Evolutionary conservation across 129 eudicot species (phyloP).

Genomic region (Pseudognaphalium luteoalbum): DNA sequence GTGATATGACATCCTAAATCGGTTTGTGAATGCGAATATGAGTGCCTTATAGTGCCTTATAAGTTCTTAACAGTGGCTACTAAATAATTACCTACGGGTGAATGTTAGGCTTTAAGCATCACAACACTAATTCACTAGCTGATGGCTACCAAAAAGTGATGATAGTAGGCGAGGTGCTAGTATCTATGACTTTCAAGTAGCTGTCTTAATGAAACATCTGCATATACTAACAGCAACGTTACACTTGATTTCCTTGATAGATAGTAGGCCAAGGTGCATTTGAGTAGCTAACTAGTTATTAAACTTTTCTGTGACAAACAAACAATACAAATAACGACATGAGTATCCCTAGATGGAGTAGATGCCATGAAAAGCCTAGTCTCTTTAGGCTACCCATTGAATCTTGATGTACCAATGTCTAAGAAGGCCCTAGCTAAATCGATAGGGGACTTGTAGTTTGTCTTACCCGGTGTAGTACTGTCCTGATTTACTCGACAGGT

Average conservation of each 20-base stretch:
- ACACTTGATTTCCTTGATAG: too few species aligned
- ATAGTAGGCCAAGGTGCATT: too few species aligned
- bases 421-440: neutral
- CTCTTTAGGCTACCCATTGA: neutral
- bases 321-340: neutral
- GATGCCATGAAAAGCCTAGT: neutral
- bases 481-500: neutral
- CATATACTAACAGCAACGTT: neutral
- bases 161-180: neutral
- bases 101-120: too few species aligned
- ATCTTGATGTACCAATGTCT: neutral
- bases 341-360: neutral
- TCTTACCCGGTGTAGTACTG: neutral
- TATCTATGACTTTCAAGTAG: too few species aligned
- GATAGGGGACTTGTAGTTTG: neutral
- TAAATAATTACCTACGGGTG: too few species aligned
- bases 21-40: too few species aligned
- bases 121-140: too few species aligned
- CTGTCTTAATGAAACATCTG: too few species aligned
- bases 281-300: too few species aligned
- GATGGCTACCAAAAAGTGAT: too few species aligned
- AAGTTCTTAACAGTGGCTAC: too few species aligned
- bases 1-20: neutral
- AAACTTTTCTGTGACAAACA: neutral
- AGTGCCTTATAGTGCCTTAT: too few species aligned